A percentile compares a stretch with the other conserved stretches of the same genome.
Conservation (phyloP, 345 rosid species). For the Turnera subulata region DNA sequence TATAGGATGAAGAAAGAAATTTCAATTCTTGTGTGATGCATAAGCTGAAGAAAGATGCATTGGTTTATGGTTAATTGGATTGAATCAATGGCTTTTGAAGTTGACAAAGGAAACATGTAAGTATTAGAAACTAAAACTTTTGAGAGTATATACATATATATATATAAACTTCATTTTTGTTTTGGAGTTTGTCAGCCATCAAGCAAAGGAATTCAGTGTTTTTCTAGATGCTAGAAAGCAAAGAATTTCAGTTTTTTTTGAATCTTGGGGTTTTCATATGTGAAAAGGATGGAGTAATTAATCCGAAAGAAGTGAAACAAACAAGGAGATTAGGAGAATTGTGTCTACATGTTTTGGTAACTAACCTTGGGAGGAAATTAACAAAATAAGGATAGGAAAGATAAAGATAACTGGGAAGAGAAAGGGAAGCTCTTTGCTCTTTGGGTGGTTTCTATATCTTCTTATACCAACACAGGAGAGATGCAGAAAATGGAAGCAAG, state of each 20-base stretch:
- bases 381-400: conserved; percentile 7
- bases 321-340: conserved; percentile 14
- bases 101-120: background rate
- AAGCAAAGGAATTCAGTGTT: too few relatives aligned
- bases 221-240: too few relatives aligned
- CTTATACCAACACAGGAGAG: conserved; percentile 28
- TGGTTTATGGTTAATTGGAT: too few relatives aligned
- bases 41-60: too few relatives aligned
- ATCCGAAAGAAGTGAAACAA: conserved; percentile 44
- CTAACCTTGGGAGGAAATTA: conserved; percentile 39
- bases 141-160: too few relatives aligned
- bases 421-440: conserved; percentile 11
- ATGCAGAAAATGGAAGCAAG: conserved; percentile 41
- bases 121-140: too few relatives aligned
- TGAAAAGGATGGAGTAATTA: conserved; percentile 11
- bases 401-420: conserved; percentile 20
- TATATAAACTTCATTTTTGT: background rate
- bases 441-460: conserved; percentile 10
- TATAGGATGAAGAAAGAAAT: too few relatives aligned
- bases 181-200: background rate
- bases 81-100: too few relatives aligned
- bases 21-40: too few relatives aligned
- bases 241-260: background rate
- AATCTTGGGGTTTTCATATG: background rate
- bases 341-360: conserved; percentile 33